Evolutionary conservation across 805 yeast genomes (phyloP), one percentile per base, ranked within the genome.

Genomic region (Lipomyces yamadae): DNA sequence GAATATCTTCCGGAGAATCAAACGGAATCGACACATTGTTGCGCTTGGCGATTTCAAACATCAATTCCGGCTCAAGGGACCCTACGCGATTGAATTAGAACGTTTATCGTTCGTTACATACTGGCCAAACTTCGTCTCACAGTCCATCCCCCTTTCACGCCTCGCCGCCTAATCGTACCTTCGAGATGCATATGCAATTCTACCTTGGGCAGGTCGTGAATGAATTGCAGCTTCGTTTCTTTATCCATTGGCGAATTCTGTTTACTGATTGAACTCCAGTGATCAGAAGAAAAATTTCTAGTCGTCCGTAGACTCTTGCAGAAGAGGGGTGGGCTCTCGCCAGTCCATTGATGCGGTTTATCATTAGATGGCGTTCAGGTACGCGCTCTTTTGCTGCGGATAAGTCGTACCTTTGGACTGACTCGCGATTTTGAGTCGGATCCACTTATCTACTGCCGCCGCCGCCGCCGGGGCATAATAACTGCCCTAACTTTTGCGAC

Each of bases 151-250:
- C 24, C 42, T 37, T 13, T 37, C 42, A 37, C 13, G 42, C 42
- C 42, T 37, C 42, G 10, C 4, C 13, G 13, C 42, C 53, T 24
- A 7, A 15, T 52, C 55, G 35, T 88, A 54, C 96, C 96, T 80
- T 90, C 96, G 56, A 91, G 76, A 78, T 91, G 96, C 68, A 90
- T 85, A 75, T 91, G 96, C 76, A 90, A 94, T 77, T 91, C 96
- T 80, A 95, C 90, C 78, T 91, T 91, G 66, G 96, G 96, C 60
- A 91, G 80, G 72, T 88, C 94, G 53, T 77, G 80, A 59, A 90
- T 81, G 76, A 89, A 90, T 66, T 76, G 69, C 10, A 67, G 60
- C 56, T 68, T 68, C 18, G 71, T 68, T 2, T 33, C 56, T 56
- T 58, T 64, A 42, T 68, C 70, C 71, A 68, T 68, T 57, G 45